Base-by-base conservation (phyloP, 768 basidiomycete genomes). In the Mycena albidolilacea region DNA sequence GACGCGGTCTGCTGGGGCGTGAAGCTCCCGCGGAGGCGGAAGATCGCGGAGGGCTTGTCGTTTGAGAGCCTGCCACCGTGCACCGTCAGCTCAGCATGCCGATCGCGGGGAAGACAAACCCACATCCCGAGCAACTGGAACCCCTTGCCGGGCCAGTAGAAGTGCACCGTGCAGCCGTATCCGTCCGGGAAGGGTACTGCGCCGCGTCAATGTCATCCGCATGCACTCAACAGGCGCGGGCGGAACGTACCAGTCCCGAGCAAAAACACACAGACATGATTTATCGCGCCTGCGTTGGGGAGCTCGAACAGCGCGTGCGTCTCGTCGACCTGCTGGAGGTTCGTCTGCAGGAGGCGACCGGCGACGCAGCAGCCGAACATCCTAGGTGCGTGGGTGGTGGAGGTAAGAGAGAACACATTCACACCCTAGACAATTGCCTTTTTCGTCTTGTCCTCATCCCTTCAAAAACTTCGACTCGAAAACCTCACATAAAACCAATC, bases 1-100 rank as follows among this genome's bases (percentile, higher is more conserved):
- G 82, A 78, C 6, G 80, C 71, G 8, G 80, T 72, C 9, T 62
- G 58, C 7, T 81, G 78, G n/a, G 83, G 79, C 54, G 82, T 85
- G 78, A 90, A 92, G 12, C 88, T 88, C 9, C 92, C 91, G 5
- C 91, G 89, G 30, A 96, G 85, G 30, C 95, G 94, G 83, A 96
- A 96, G 78, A 96, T 95, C 0, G 95, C 94, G 12, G 94, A 95
- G 0, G 95, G 95, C 79, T 96, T 96, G 41, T 95, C 94, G 79
- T 96, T 96, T 15, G 95, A 95, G 35, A 97, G 86, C 91, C 95
- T 96, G 74, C 14, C 43, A 30, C 30, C 30, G 30, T 4, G 15
- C n/a, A 14, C 30, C 7, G 15, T 58, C 35, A 14, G 35, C 38
- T 69, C 52, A 65, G 41, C 19, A n/a, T 0, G 30, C 58, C 48